Conservation (phyloP, 2,329 filamentous ascomycete genomes). For the Aspergillus sp. region DNA sequence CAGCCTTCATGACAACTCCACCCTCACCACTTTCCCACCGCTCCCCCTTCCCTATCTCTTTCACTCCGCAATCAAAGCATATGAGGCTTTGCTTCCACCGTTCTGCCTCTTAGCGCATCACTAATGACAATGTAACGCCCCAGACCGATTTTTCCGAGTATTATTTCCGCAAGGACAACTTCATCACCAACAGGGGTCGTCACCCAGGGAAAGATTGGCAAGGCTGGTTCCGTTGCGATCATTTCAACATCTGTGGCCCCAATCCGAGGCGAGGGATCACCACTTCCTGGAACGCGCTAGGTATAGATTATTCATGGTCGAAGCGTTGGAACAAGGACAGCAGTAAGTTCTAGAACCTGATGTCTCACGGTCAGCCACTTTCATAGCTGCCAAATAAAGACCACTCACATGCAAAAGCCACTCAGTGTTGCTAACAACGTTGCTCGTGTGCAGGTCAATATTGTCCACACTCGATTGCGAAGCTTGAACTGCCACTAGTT, state of each 20-base stretch:
- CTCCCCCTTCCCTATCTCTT: slow-evolving; percentile 3
- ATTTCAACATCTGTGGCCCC: slow-evolving; percentile 3
- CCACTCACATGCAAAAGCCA: neutral
- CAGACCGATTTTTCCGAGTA: slow-evolving; percentile 12
- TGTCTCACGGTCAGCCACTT: slow-evolving; percentile 4
- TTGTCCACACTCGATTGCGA: neutral
- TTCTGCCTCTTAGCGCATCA: slow-evolving; percentile 6
- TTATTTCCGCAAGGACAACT: slow-evolving; percentile 1
- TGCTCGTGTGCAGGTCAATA: neutral
- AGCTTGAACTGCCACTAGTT: neutral
- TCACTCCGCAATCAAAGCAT: neutral
- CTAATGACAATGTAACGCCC: slow-evolving; percentile 12
- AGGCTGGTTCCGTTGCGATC: slow-evolving; percentile 24
- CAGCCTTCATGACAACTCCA: slow-evolving; percentile 12
- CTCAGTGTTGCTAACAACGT: neutral
- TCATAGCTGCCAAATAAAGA: slow-evolving; percentile 1
- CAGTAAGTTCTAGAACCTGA: slow-evolving; percentile 10
- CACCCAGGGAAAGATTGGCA: slow-evolving; percentile 16
- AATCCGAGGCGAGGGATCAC: neutral
- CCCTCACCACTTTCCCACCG: slow-evolving; percentile 2
- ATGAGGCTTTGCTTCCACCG: neutral
- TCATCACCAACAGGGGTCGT: slow-evolving; percentile 2
- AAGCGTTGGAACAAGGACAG: neutral
- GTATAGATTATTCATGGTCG: slow-evolving; percentile 7
- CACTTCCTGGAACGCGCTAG: slow-evolving; percentile 3